Percentiles rank a stretch among this genome's conserved stretches.
These are phyloP conservation scores for Byssothecium circinans DNA, from an alignment of 2,329 filamentous ascomycete species.

Conservation along the genomic window DNA sequence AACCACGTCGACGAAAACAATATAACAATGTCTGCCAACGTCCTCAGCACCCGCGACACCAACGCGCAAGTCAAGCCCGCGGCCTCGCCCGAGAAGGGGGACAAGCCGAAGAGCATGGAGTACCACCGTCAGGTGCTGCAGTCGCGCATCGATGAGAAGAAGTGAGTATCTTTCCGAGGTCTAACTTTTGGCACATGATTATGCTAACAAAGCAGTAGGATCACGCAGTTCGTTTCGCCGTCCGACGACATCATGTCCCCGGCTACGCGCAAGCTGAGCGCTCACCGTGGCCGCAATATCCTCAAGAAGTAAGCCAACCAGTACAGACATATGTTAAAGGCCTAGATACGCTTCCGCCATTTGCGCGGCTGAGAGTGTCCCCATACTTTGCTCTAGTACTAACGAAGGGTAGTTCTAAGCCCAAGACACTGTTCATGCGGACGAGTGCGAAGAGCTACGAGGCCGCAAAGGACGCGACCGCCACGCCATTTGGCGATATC, in stretches of 20 bases:
- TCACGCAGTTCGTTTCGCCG: slow-evolving; percentile 71
- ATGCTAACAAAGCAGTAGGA: slow-evolving; percentile 39
- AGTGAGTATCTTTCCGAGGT: slow-evolving; percentile 53
- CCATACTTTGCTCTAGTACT: no score
- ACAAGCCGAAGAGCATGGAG: slow-evolving; percentile 61
- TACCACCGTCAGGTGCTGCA: slow-evolving; percentile 76
- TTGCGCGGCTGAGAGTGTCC: no score
- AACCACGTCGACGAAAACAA: neutral
- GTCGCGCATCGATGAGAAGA: slow-evolving; percentile 67
- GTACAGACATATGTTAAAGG: no score
- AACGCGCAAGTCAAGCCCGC: slow-evolving; percentile 53
- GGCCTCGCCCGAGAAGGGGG: slow-evolving; percentile 28
- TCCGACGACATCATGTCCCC: slow-evolving; percentile 90
- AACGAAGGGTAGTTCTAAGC: slow-evolving; percentile 36
- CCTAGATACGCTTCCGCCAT: no score
- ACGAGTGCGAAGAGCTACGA: slow-evolving; percentile 46
- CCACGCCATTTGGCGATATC: slow-evolving; percentile 39
- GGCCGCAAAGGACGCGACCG: slow-evolving; percentile 34
- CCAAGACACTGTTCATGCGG: slow-evolving; percentile 47
- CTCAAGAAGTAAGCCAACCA: slow-evolving; percentile 67
- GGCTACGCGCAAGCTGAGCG: slow-evolving; percentile 78
- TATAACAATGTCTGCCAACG: slow-evolving; percentile 57
- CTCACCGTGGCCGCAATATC: slow-evolving; percentile 77
- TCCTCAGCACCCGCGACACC: slow-evolving; percentile 67
- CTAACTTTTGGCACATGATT: neutral